Percentiles rank a stretch among this genome's conserved stretches.
Evolutionary conservation across 2,329 filamentous ascomycete species (phyloP).

Genomic region (Colletotrichum paranaense): DNA sequence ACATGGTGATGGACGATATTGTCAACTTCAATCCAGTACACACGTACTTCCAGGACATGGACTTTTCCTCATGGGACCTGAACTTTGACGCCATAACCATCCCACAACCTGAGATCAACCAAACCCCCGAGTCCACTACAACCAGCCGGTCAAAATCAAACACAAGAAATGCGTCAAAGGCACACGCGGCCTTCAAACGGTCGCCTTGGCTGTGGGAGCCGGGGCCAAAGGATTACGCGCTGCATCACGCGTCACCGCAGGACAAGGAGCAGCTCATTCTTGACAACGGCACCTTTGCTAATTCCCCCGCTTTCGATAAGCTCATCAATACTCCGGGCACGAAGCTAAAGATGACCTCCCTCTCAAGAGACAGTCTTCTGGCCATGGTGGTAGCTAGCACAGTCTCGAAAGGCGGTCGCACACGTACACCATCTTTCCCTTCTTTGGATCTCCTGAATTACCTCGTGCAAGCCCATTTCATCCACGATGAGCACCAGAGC

Average conservation of each 20-base stretch:
- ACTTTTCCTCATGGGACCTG: slow-evolving; percentile 47
- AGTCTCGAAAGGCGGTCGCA: slow-evolving; percentile 39
- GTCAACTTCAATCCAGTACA: slow-evolving; percentile 43
- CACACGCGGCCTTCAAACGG: slow-evolving; percentile 46
- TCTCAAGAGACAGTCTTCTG: slow-evolving; percentile 44
- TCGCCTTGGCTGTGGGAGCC: slow-evolving; percentile 50
- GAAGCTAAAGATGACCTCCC: slow-evolving; percentile 38
- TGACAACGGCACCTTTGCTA: slow-evolving; percentile 24
- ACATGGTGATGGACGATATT: slow-evolving; percentile 34
- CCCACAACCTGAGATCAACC: slow-evolving; percentile 42
- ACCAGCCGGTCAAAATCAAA: slow-evolving; percentile 38
- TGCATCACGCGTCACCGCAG: slow-evolving; percentile 21
- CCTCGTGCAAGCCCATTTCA: slow-evolving; percentile 49
- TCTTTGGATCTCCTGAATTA: slow-evolving; percentile 51
- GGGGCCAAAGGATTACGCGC: slow-evolving; percentile 41
- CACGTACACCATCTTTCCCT: slow-evolving; percentile 50
- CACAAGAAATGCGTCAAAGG: slow-evolving; percentile 41
- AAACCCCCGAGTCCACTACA: slow-evolving; percentile 42
- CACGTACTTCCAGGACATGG: slow-evolving; percentile 45
- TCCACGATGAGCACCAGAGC: slow-evolving; percentile 36
- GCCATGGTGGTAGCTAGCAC: slow-evolving; percentile 44
- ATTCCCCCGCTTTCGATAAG: slow-evolving; percentile 28
- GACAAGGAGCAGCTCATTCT: slow-evolving; percentile 28
- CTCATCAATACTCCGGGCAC: slow-evolving; percentile 25
- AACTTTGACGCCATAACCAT: slow-evolving; percentile 45